Conservation (phyloP, 768 basidiomycete genomes). For the Hygrophorus pudorinus region DNA sequence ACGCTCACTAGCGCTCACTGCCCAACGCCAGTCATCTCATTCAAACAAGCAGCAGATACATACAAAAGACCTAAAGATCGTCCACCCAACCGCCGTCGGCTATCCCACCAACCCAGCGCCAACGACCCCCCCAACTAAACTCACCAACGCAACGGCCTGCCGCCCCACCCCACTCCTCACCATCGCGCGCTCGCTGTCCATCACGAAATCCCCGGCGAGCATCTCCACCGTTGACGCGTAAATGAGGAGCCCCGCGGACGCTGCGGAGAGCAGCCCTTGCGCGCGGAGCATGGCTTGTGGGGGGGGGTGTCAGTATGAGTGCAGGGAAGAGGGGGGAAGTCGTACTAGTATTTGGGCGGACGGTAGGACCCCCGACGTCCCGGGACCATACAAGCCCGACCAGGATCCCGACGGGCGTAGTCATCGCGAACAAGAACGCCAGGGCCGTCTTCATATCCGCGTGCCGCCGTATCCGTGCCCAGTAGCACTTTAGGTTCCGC, state of each 20-base stretch:
- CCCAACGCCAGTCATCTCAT: too few relatives aligned
- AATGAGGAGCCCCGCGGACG: constrained; percentile 76
- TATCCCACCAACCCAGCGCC: constrained; percentile 7
- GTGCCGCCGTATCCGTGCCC: too few relatives aligned
- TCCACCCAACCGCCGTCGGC: not conserved
- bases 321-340: too few relatives aligned
- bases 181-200: constrained; percentile 22
- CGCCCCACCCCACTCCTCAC: constrained; percentile 46
- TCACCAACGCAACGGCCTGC: constrained; percentile 15
- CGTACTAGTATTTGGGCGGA: too few relatives aligned
- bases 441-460: constrained; percentile 43
- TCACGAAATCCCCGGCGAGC: constrained; percentile 71
- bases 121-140: constrained; percentile 7
- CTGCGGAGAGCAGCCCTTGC: constrained; percentile 71
- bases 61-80: not conserved
- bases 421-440: constrained; percentile 58
- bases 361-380: too few relatives aligned
- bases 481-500: too few relatives aligned
- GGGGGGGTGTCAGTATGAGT: too few relatives aligned
- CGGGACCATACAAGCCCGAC: constrained; percentile 44
- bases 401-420: constrained; percentile 61
- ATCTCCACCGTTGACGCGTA: constrained; percentile 82
- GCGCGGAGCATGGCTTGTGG: constrained; percentile 43
- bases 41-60: too few relatives aligned
- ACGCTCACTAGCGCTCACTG: too few relatives aligned